Base-by-base conservation (phyloP, 2,329 filamentous ascomycete genomes). In the Arthrinium puccinioides region DNA sequence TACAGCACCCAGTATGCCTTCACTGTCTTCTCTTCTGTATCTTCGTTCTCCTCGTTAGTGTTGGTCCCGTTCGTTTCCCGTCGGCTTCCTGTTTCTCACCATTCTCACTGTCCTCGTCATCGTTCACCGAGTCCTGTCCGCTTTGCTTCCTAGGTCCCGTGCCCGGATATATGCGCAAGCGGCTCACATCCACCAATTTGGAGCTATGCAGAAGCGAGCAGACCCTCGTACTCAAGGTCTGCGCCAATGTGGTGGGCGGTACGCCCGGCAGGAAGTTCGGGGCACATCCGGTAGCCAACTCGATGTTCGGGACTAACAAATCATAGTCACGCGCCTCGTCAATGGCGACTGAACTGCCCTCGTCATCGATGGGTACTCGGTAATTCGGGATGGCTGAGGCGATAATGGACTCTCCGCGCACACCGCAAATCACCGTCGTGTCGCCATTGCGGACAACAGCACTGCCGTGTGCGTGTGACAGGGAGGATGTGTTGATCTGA, bases 1-100 rank as follows among this genome's bases (percentile, higher is more conserved):
- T 95, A 96, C 15, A 98, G 76, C 9, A 86, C 82, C 92, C 90
- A 98, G 60, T 94, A 97, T 0, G 84, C 92, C 56, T 85, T 90
- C 9, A 90, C 61, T 41, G 62, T 56, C 24, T 58, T 59, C 37
- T 56, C 43, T 4, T 41, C 39, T 21, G 42, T 36, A 15, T 37
- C 45, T 6, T 53, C 53, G 9, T 44, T 41, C 10, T 55, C 46
- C 4, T 31, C 26, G 15, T 44, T 48, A 5, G 47, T 45, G n/a
- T 56, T 55, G 6, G 56, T 57, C 9, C 24, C 31, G 9, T 33
- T 63, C 59, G 30, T 59, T 63, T 13, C 51, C 56, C n/a, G 26
- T 55, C 54, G 5, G 62, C 54, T 4, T 44, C 46, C 13, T 38
- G 15, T 36, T 18, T 47, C 49, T 7, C n/a, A n/a, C n/a, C n/a